These are phyloP conservation scores for Albifimbria verrucaria DNA, from an alignment of 2,329 filamentous ascomycete species.

Conservation along the genomic window DNA sequence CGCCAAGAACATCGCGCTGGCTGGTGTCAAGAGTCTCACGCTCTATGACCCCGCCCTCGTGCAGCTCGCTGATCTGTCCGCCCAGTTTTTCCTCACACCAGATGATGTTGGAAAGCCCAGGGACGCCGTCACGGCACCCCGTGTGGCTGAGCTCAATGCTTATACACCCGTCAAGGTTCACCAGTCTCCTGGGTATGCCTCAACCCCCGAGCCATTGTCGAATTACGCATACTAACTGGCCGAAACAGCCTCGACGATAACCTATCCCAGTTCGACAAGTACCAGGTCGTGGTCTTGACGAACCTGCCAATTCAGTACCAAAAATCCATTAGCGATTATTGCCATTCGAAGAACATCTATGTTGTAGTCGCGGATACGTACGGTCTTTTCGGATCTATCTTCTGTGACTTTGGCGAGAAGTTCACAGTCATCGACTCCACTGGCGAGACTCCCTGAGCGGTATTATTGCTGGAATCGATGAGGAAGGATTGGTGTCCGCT, in stretches of 20 bases:
- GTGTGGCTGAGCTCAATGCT: conserved; percentile 90
- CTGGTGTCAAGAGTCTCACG: conserved; percentile 95
- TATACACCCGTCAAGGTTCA: conserved; percentile 90
- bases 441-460: conserved; percentile 85
- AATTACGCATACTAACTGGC: no score
- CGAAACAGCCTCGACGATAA: conserved; percentile 75
- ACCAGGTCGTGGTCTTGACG: conserved; percentile 89
- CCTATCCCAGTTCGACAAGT: conserved; percentile 79
- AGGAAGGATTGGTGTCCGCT: conserved; percentile 86
- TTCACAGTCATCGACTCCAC: conserved; percentile 89
- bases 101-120: conserved; percentile 90
- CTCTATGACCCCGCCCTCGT: conserved; percentile 86
- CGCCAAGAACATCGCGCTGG: conserved; percentile 96
- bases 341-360: conserved; percentile 90
- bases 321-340: conserved; percentile 83
- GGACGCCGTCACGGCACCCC: conserved; percentile 80
- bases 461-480: conserved; percentile 86
- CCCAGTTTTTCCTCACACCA: conserved; percentile 91
- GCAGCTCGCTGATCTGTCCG: conserved; percentile 83
- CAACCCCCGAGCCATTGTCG: no score
- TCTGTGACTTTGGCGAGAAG: conserved; percentile 94
- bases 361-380: conserved; percentile 85
- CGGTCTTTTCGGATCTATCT: conserved; percentile 91
- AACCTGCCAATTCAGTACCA: conserved; percentile 78
- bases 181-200: conserved; percentile 51